A percentile compares a stretch with the other conserved stretches of the same genome.
Evolutionary conservation across 2,329 filamentous ascomycete species (phyloP).

Genomic region (Tolypocladium ovalisporum): DNA sequence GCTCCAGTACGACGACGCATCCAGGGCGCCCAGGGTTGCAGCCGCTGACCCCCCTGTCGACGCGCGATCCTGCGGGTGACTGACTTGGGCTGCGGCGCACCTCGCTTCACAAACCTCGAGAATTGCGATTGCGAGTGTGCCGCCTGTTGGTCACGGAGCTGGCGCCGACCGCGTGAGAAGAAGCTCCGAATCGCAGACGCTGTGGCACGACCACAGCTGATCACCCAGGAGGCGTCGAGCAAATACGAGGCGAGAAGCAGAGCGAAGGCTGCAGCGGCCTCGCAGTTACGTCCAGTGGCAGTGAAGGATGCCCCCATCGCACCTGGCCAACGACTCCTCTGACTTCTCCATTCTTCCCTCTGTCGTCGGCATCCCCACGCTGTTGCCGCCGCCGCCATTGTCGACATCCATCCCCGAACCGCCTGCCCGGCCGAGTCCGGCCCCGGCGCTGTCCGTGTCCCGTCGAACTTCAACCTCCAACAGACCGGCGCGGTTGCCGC

Average conservation of each 20-base stretch:
- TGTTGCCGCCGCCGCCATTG: background rate
- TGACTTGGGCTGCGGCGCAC: background rate
- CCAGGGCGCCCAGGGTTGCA: background rate
- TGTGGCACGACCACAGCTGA: background rate
- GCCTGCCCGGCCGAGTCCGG: conserved; percentile 3
- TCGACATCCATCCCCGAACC: conserved; percentile 10
- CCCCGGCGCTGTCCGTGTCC: conserved; percentile 12
- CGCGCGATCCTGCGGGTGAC: background rate
- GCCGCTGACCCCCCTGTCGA: background rate
- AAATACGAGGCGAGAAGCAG: background rate
- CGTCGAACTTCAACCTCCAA: conserved; percentile 12
- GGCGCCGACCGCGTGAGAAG: background rate
- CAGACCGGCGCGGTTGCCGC: conserved; percentile 23
- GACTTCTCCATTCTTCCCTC: background rate
- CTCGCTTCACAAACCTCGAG: background rate
- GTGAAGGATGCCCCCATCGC: conserved; percentile 14
- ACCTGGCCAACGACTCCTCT: conserved; percentile 9
- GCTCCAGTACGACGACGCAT: background rate
- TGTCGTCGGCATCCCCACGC: background rate
- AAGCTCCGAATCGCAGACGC: background rate
- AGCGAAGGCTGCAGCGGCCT: background rate
- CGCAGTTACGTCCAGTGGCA: conserved; percentile 1
- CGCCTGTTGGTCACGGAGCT: background rate
- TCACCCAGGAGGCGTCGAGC: background rate
- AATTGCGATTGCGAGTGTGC: background rate